These are phyloP conservation scores for Ceratobasidium sp. DNA, from an alignment of 1,284 basidiomycete species.

Conservation along the genomic window DNA sequence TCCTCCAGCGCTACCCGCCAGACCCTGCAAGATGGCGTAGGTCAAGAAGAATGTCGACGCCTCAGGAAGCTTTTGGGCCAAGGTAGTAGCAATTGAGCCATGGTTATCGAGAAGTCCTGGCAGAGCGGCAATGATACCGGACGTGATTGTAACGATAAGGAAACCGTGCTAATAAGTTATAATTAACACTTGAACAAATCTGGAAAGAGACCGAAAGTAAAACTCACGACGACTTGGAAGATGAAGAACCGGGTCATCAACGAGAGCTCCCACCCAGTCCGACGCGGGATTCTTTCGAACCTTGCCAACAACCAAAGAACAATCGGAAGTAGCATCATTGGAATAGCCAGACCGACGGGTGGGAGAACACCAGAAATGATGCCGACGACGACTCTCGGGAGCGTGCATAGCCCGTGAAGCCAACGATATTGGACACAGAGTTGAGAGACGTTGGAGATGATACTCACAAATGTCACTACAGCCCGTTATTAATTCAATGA, in stretches of 20 bases:
- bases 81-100: slow-evolving; percentile 64
- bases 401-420: slow-evolving; percentile 74
- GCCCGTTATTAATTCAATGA: slow-evolving; percentile 51
- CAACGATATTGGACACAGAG: slow-evolving; percentile 65
- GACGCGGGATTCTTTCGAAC: slow-evolving; percentile 80
- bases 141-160: slow-evolving; percentile 77
- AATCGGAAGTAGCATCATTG: slow-evolving; percentile 80
- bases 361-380: slow-evolving; percentile 80
- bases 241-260: slow-evolving; percentile 83
- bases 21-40: slow-evolving; percentile 57
- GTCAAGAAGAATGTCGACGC: slow-evolving; percentile 87
- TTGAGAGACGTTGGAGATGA: slow-evolving; percentile 64
- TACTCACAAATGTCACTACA: slow-evolving; percentile 68
- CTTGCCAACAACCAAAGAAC: slow-evolving; percentile 74
- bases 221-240: slow-evolving; percentile 77
- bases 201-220: neutral
- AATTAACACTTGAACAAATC: slow-evolving; percentile 49
- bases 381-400: slow-evolving; percentile 68
- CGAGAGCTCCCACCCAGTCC: slow-evolving; percentile 78
- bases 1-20: slow-evolving; percentile 64
- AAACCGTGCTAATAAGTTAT: slow-evolving; percentile 68
- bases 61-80: slow-evolving; percentile 74
- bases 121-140: slow-evolving; percentile 69
- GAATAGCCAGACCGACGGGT: slow-evolving; percentile 74
- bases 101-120: slow-evolving; percentile 65